Evolutionary conservation across 306 rosid genomes (phyloP), one percentile per base, ranked within the genome.

Genomic region (Sesbania bispinosa): DNA sequence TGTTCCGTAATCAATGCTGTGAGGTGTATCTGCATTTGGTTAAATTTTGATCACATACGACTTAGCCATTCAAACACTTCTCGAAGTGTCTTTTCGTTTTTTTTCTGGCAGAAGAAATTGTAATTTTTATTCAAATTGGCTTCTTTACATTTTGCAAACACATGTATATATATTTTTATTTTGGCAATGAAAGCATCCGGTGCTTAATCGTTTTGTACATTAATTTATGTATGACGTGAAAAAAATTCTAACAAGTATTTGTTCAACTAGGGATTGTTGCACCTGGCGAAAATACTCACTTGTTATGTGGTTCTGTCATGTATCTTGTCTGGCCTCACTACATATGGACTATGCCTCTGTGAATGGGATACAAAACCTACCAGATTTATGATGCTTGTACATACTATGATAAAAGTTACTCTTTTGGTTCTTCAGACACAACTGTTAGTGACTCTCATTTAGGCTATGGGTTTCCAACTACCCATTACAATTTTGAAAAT

Each of bases 241-340:
- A 24, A 54, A 21, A 30, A 24, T 18, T 61, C 78, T 80, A 75
- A 79, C 59, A 30, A 64, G 27, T 50, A 13, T 77, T 74, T 59
- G 59, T 47, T 81, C 69, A 39, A 78, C 14, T 84, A 94, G 96
- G 83, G 83, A 83, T 71, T 83, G 77, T 63, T 75, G 48, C 79
- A 62, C 67, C 62, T 74, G 62, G 66, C 57, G 81, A 77, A 66
- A 43, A 33, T 69, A 46, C 47, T 83, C 75, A 69, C 57, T 61
- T 74, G 76, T 72, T 53, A 80, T 42, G 82, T 77, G 80, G 77
- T 89, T 86, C 83, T 89, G 57, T 81, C 63, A 14, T 85, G 83
- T 68, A 63, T 79, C 70, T 48, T 81, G 46, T 79, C 70, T 73
- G 61, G 57, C 79, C 59, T 72, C n/a, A 82, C 77, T 59, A 78